These are phyloP conservation scores for Cyclotella baltica DNA, from an alignment of 108 stramenopile genomes.

Conservation along the genomic window DNA sequence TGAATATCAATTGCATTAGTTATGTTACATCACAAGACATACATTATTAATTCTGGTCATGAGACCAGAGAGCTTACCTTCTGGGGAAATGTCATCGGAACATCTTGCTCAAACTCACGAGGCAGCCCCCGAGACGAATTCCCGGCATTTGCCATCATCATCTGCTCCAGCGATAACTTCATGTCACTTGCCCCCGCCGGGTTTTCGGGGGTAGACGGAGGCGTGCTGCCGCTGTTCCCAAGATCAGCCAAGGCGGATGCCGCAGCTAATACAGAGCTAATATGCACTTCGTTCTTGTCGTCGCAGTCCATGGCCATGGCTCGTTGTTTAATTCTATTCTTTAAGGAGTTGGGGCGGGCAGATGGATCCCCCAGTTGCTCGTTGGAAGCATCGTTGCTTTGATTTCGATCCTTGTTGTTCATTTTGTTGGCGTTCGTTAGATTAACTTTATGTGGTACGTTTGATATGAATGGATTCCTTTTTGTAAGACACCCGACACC, in stretches of 20 bases:
- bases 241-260: slow-evolving; percentile 47
- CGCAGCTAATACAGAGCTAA: slow-evolving; percentile 37
- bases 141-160: background rate
- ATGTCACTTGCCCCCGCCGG: background rate
- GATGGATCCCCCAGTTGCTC: background rate
- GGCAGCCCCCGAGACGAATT: background rate
- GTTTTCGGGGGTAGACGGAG: slow-evolving; percentile 1
- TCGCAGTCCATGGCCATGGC: slow-evolving; percentile 24
- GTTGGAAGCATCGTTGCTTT: background rate
- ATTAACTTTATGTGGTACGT: background rate
- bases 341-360: slow-evolving; percentile 1
- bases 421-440: background rate
- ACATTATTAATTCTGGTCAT: background rate
- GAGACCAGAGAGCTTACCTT: slow-evolving; percentile 19
- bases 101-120: background rate
- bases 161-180: background rate
- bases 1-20: background rate
- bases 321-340: slow-evolving; percentile 23
- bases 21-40: background rate
- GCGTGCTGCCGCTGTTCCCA: background rate
- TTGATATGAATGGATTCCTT: background rate
- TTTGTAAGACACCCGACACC: too few relatives aligned
- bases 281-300: background rate
- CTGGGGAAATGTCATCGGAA: slow-evolving; percentile 33
- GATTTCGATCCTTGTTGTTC: background rate